Evolutionary conservation across 805 yeast species (phyloP).

Genomic region (Cyberlindnera nakhonratchasimensis): DNA sequence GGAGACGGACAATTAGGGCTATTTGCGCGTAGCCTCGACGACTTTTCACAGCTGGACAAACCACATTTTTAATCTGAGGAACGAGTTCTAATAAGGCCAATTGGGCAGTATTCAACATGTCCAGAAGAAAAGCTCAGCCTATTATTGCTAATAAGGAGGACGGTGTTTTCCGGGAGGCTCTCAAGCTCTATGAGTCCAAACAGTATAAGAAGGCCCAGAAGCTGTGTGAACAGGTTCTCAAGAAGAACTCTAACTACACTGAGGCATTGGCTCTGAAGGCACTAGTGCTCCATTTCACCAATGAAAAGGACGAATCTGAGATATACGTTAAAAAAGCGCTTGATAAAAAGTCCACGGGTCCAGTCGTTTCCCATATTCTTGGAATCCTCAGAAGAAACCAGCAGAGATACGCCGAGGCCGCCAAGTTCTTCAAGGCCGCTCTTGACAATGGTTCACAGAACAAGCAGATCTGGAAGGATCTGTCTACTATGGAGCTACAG

Average conservation of each 20-base stretch:
- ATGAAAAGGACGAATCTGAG: slow-evolving; percentile 62
- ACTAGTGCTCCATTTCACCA: slow-evolving; percentile 53
- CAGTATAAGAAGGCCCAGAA: slow-evolving; percentile 86
- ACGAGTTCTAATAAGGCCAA: no score
- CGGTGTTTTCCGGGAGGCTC: slow-evolving; percentile 71
- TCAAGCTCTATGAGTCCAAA: slow-evolving; percentile 76
- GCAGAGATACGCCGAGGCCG: slow-evolving; percentile 70
- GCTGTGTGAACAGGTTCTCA: slow-evolving; percentile 67
- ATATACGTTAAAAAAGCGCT: slow-evolving; percentile 58
- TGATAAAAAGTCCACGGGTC: slow-evolving; percentile 54
- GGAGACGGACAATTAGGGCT: neutral
- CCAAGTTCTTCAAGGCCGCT: slow-evolving; percentile 72
- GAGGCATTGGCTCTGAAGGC: slow-evolving; percentile 87
- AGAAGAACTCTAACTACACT: slow-evolving; percentile 71
- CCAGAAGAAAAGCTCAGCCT: slow-evolving; percentile 18
- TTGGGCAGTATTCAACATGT: no score
- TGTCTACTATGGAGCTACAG: slow-evolving; percentile 77
- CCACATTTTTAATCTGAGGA: no score
- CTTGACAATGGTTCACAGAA: slow-evolving; percentile 75
- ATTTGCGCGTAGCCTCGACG: no score
- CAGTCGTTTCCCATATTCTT: slow-evolving; percentile 77
- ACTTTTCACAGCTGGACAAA: no score
- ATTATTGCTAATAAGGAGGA: slow-evolving; percentile 57
- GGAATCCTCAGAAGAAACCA: slow-evolving; percentile 78
- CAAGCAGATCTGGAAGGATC: slow-evolving; percentile 74